phyloP scores from a whole-genome alignment of 2,329 filamentous ascomycete species.

The Trichoderma breve region DNA sequence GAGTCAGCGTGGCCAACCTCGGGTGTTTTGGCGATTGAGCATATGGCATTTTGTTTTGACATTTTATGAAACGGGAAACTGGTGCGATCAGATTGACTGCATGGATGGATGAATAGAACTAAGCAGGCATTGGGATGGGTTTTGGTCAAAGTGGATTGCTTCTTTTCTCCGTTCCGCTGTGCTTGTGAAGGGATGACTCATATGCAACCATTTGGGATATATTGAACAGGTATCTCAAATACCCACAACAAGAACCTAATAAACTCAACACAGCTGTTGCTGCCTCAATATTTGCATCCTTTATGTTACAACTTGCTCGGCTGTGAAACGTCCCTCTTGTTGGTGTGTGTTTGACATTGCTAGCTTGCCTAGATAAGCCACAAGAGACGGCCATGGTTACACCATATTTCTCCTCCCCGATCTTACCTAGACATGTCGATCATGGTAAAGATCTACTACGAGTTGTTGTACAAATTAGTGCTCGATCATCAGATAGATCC shows the following conservation, averaged over 20 bases:
- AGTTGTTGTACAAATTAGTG: too few species aligned
- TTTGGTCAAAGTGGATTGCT: background rate
- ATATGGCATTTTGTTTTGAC: background rate
- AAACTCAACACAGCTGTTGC: background rate
- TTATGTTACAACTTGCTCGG: too few species aligned
- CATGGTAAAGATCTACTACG: too few species aligned
- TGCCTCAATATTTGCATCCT: too few species aligned
- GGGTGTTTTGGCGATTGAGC: constrained; percentile 11
- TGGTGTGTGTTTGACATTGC: too few species aligned
- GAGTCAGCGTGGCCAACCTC: constrained; percentile 11
- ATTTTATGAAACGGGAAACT: background rate
- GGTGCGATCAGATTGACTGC: background rate
- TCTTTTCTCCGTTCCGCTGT: background rate
- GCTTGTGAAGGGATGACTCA: background rate
- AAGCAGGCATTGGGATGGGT: background rate
- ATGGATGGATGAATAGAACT: background rate
- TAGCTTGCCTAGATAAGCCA: too few species aligned
- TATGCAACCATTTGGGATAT: background rate
- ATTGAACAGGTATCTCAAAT: background rate
- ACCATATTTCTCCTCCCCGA: too few species aligned
- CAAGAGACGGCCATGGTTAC: too few species aligned
- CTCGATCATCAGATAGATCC: too few species aligned
- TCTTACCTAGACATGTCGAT: too few species aligned
- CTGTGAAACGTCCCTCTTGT: too few species aligned
- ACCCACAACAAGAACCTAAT: background rate